Evolutionary conservation across 345 rosid genomes (phyloP).

Genomic region (Odontarrhena argentea): DNA sequence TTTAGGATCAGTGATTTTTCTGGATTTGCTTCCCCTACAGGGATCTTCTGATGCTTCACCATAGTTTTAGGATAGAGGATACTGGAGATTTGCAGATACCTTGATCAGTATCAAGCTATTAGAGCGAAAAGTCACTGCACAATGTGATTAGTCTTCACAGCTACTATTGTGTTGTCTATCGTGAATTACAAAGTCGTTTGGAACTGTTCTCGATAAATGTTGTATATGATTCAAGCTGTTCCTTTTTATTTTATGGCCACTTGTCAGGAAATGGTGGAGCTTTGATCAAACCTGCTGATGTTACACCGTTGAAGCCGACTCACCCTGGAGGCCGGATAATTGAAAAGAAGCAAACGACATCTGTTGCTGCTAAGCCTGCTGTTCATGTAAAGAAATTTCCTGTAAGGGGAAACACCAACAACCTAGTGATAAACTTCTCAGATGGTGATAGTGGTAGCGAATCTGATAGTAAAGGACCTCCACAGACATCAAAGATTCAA

Average conservation of each 20-base stretch:
- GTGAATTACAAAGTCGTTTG: not conserved
- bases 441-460: constrained; percentile 88
- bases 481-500: constrained; percentile 42
- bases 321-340: constrained; percentile 47
- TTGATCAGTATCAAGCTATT: constrained; percentile 7
- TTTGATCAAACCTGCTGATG: constrained; percentile 39
- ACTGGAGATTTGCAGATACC: constrained; percentile 7
- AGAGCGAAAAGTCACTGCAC: constrained; percentile 1
- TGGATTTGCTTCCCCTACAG: not conserved
- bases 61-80: constrained; percentile 4
- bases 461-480: constrained; percentile 49
- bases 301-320: constrained; percentile 31
- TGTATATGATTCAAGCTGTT: not conserved
- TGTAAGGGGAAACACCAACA: constrained; percentile 49
- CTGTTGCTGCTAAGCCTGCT: constrained; percentile 47
- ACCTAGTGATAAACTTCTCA: constrained; percentile 89
- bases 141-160: constrained; percentile 18
- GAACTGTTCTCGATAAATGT: constrained; percentile 8
- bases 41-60: constrained; percentile 6
- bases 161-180: constrained; percentile 4
- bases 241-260: constrained; percentile 5
- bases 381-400: constrained; percentile 48
- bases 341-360: constrained; percentile 49
- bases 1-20: constrained; percentile 5
- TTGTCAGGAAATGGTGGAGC: constrained; percentile 50